Evolutionary conservation across 2,329 filamentous ascomycete genomes (phyloP).

Genomic region (Cyphellophora attinorum): DNA sequence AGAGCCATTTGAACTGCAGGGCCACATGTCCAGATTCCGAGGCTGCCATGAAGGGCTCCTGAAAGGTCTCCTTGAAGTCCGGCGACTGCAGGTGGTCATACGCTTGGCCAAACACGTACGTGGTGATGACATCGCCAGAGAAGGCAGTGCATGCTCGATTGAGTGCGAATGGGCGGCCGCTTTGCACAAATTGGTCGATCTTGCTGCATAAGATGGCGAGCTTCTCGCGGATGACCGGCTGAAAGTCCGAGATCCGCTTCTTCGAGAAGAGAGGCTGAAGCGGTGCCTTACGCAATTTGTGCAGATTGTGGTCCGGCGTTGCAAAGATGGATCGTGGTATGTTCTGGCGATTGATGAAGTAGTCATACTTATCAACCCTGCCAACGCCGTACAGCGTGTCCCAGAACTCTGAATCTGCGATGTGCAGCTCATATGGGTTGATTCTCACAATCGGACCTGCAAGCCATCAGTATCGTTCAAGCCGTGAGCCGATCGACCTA

Average conservation of each 20-base stretch:
- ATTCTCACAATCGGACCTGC: conserved; percentile 22
- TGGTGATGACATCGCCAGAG: conserved; percentile 37
- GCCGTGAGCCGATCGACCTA: no score
- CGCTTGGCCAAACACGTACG: conserved; percentile 23
- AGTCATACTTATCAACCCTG: conserved; percentile 4
- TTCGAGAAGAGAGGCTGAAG: conserved; percentile 17
- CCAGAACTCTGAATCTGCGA: conserved; percentile 23
- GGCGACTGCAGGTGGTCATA: conserved; percentile 13
- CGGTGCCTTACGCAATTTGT: conserved; percentile 11
- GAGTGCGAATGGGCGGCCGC: conserved; percentile 16
- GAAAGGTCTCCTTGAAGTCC: conserved; percentile 11
- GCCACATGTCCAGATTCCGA: conserved; percentile 8
- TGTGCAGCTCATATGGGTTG: conserved; percentile 23
- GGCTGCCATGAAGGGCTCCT: conserved; percentile 9
- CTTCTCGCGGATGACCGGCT: conserved; percentile 15
- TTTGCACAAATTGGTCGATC: conserved; percentile 17
- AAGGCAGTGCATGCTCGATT: conserved; percentile 25
- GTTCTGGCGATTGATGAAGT: conserved; percentile 4
- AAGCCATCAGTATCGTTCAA: conserved; percentile 1
- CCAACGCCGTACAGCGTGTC: conserved; percentile 22
- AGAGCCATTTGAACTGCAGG: no score
- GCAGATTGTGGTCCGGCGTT: conserved; percentile 15
- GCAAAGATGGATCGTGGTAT: conserved; percentile 9
- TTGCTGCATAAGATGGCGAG: conserved; percentile 16
- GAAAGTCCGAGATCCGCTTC: conserved; percentile 9